A percentile compares a stretch with the other conserved stretches of the same genome.
Conservation (phyloP, 345 rosid species). For the Garcia nutans region DNA sequence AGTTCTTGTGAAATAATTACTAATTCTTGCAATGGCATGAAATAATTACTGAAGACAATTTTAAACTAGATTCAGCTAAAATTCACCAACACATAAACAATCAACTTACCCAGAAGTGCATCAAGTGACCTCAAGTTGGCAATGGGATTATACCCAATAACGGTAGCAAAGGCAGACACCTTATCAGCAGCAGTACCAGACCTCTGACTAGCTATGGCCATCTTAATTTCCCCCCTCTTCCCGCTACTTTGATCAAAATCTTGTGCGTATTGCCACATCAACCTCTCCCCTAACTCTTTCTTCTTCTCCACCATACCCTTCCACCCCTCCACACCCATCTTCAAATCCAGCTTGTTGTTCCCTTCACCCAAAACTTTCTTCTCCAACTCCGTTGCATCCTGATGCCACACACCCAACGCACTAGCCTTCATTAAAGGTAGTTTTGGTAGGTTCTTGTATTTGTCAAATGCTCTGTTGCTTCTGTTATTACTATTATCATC, state of each 20-base stretch:
- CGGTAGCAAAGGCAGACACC: conserved; percentile 81
- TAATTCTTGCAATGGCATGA: neutral
- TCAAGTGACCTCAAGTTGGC: conserved; percentile 92
- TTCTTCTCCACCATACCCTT: conserved; percentile 55
- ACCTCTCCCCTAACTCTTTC: conserved; percentile 74
- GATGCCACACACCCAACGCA: conserved; percentile 68
- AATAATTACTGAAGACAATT: neutral
- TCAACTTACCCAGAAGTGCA: conserved; percentile 72
- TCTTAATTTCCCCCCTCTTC: conserved; percentile 77
- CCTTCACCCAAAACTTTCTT: conserved; percentile 49
- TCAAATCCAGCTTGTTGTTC: conserved; percentile 34
- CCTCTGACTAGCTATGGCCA: conserved; percentile 79
- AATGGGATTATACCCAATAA: conserved; percentile 84
- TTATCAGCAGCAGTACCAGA: conserved; percentile 94
- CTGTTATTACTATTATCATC: conserved; percentile 21
- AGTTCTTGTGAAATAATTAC: neutral
- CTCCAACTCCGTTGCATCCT: conserved; percentile 71
- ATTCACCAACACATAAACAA: neutral
- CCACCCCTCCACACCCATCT: conserved; percentile 50
- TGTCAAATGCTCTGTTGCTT: conserved; percentile 31
- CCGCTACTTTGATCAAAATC: conserved; percentile 72
- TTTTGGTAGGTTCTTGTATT: conserved; percentile 60
- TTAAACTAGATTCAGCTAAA: neutral
- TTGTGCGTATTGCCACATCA: conserved; percentile 70
- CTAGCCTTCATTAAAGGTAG: conserved; percentile 73